Evolutionary conservation across 1,139 yeast genomes (phyloP).

Genomic region (Zygoascus sp.): DNA sequence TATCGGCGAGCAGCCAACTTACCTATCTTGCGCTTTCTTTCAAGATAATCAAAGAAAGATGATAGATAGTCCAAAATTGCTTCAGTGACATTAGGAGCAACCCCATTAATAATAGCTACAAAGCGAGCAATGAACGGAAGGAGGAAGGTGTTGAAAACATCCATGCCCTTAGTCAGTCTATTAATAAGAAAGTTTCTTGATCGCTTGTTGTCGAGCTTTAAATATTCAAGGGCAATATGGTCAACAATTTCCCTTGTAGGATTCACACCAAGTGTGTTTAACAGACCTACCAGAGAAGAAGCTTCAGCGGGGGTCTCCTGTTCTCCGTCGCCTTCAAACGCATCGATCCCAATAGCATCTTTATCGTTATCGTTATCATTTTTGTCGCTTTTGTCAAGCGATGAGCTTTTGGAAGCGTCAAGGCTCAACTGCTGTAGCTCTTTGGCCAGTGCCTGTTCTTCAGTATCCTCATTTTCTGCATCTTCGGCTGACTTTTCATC

Average conservation of each 20-base stretch:
- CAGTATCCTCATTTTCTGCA: conserved; percentile 30
- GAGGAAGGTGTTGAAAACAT: conserved; percentile 4
- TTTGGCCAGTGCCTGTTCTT: conserved; percentile 17
- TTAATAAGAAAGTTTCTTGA: conserved; percentile 58
- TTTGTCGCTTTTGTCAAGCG: conserved; percentile 18
- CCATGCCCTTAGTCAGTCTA: conserved; percentile 42
- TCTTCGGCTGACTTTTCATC: conserved; percentile 14
- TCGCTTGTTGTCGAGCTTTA: conserved; percentile 66
- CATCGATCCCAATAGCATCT: conserved; percentile 12
- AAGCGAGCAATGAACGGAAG: conserved; percentile 56
- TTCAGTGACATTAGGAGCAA: conserved; percentile 50
- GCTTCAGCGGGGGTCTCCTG: conserved; percentile 19
- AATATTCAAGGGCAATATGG: conserved; percentile 51
- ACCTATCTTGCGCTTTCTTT: conserved; percentile 21
- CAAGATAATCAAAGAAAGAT: conserved; percentile 26
- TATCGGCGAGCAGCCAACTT: conserved; percentile 36
- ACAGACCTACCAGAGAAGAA: conserved; percentile 23
- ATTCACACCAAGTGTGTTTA: conserved; percentile 23
- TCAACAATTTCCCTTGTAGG: conserved; percentile 50
- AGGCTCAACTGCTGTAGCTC: conserved; percentile 12
- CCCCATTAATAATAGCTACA: conserved; percentile 52
- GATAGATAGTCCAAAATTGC: conserved; percentile 57
- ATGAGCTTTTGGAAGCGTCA: not conserved
- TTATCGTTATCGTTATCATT: conserved; percentile 14
- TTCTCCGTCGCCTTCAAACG: conserved; percentile 17